phyloP scores from a whole-genome alignment of 2,329 filamentous ascomycete species.

The Colletotrichum orchidophilum region DNA sequence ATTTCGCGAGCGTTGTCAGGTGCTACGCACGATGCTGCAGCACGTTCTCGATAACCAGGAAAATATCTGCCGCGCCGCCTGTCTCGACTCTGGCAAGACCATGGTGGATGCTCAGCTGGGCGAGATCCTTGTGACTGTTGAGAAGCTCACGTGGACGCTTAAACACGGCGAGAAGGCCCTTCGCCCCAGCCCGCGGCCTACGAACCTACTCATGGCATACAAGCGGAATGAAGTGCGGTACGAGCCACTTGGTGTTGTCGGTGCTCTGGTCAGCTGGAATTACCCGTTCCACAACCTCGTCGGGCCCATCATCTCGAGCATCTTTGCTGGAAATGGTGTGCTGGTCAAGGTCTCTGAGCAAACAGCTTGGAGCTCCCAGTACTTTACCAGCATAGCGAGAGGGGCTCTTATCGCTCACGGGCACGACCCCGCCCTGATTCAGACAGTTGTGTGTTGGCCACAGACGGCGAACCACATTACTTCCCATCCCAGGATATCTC shows the following conservation, averaged over 20 bases:
- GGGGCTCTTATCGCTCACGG: constrained; percentile 85
- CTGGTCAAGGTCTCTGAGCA: constrained; percentile 95
- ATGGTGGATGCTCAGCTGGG: constrained; percentile 93
- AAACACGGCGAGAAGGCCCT: constrained; percentile 87
- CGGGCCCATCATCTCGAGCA: constrained; percentile 86
- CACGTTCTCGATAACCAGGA: constrained; percentile 91
- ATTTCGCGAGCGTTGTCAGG: constrained; percentile 79
- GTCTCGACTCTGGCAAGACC: constrained; percentile 94
- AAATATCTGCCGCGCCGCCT: constrained; percentile 84
- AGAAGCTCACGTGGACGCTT: constrained; percentile 96
- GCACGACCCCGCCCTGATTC: constrained; percentile 82
- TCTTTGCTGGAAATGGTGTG: constrained; percentile 92
- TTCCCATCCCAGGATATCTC: constrained; percentile 82
- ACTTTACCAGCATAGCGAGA: constrained; percentile 82
- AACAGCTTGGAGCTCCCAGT: constrained; percentile 89
- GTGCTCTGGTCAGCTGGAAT: constrained; percentile 96
- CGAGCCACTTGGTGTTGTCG: constrained; percentile 92
- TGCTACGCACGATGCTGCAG: constrained; percentile 83
- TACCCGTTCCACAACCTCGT: constrained; percentile 96
- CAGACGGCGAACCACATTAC: constrained; percentile 83
- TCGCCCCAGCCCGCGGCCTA: constrained; percentile 76
- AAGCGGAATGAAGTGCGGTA: constrained; percentile 92
- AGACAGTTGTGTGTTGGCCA: constrained; percentile 89
- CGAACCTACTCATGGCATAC: constrained; percentile 93
- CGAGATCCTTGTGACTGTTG: constrained; percentile 91